Evolutionary conservation across 148 eudicot genomes (phyloP), one percentile per base, ranked within the genome.

Genomic region (Diospyros lotus): DNA sequence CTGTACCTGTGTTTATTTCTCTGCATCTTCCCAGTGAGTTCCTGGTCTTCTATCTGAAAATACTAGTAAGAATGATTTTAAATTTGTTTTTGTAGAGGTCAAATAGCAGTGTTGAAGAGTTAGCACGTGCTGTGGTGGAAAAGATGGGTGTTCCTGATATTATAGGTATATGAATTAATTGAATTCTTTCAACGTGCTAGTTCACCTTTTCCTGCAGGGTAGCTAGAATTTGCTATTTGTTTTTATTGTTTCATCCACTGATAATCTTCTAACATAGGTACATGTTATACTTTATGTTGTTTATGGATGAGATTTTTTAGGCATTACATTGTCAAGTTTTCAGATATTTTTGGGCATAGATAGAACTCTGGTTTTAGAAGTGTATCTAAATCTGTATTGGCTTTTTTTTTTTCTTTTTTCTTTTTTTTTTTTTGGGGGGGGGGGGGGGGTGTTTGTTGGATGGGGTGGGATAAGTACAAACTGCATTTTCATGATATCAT

Each of bases 81-180:
- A 12, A 5, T 77, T 61, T 73, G 75, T 52, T 3, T 44, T 9
- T 76, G 64, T 69, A 94, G 98, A 89, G 86, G 72, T 88, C 86
- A 6, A 81, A 92, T 64, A 80, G 82, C 78, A 87, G 90, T 77
- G 96, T 94, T 58, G 86, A 86, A 82, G 96, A 89, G 74, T 80
- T 94, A 76, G 97, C 92, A 1, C 88, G 82, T 73, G 77, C 77
- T 56, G 78, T 92, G 76, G 83, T 85, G 82, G 97, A 89, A 63
- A 93, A 89, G 87, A 92, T 90, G 73, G 76, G 88, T 39, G 82
- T 92, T 69, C 98, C 98, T 18, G 97, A 94, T 72, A 87, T 94
- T n/a, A 88, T 94, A 58, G 97, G 97, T 92, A 84, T 58, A 56
- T 42, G 7, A 3, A 14, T 39, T 68, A 9, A 17, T 55, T 58